Percentiles rank a stretch among this genome's conserved stretches.
phyloP scores from a whole-genome alignment of 2,329 filamentous ascomycete genomes.

The Diaporthe longicolla region DNA sequence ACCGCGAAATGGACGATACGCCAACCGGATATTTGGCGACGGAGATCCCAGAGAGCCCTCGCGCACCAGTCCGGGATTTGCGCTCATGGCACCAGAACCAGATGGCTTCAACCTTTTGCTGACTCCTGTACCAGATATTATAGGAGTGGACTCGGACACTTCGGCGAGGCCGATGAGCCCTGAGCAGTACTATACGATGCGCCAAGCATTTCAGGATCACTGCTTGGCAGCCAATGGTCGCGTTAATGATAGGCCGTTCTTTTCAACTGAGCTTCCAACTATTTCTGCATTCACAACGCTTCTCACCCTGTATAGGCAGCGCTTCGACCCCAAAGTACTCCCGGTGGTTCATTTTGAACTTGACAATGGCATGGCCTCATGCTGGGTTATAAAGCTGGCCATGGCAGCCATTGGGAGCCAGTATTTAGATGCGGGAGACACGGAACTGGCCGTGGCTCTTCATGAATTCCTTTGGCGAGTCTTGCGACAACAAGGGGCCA shows the following conservation, averaged over 20 bases:
- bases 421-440: slow-evolving; percentile 12
- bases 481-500: slow-evolving; percentile 16
- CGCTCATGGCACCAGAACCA: slow-evolving; percentile 7
- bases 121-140: background rate
- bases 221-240: slow-evolving; percentile 15
- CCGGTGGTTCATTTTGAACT: slow-evolving; percentile 14
- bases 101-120: slow-evolving; percentile 12
- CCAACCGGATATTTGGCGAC: slow-evolving; percentile 28
- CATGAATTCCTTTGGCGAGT: slow-evolving; percentile 38
- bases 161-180: background rate
- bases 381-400: slow-evolving; percentile 31
- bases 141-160: background rate
- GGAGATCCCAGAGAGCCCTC: background rate
- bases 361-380: background rate
- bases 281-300: slow-evolving; percentile 15
- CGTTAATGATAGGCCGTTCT: background rate
- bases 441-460: slow-evolving; percentile 25
- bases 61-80: background rate
- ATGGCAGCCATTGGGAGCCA: slow-evolving; percentile 39
- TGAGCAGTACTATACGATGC: slow-evolving; percentile 35
- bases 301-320: slow-evolving; percentile 29
- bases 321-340: slow-evolving; percentile 34
- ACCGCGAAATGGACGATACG: slow-evolving; percentile 35
- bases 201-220: slow-evolving; percentile 32
- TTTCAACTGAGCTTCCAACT: slow-evolving; percentile 28